These are phyloP conservation scores for Poa pratensis DNA, from an alignment of 176 grass and related monocot genomes.

Conservation along the genomic window DNA sequence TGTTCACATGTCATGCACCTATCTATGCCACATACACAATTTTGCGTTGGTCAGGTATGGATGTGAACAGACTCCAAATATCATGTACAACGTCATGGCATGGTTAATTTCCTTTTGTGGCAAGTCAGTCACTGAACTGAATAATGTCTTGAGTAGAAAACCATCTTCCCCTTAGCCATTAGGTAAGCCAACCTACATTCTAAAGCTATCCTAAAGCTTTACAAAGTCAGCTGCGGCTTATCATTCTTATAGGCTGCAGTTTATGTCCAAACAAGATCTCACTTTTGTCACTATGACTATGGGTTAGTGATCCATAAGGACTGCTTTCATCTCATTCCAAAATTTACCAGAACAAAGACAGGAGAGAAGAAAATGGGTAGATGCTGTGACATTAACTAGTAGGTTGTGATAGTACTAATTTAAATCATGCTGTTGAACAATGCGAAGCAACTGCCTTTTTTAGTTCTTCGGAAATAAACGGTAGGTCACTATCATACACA, in stretches of 20 bases:
- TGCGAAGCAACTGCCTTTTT: background rate
- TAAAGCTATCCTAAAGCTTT: background rate
- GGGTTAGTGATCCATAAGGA: background rate
- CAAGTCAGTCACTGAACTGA: background rate
- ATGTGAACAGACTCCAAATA: background rate
- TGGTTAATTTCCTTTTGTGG: conserved; percentile 4
- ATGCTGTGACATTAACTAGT: background rate
- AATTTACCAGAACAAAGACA: background rate
- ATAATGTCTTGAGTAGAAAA: background rate
- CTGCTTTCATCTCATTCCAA: background rate
- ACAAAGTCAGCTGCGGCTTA: background rate
- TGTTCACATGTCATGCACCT: background rate
- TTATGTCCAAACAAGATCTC: conserved; percentile 1
- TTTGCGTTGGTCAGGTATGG: background rate
- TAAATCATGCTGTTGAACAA: background rate
- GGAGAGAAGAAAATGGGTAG: background rate
- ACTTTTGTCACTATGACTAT: background rate
- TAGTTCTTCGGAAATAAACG: conserved; percentile 8
- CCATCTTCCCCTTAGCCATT: background rate
- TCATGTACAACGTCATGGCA: background rate
- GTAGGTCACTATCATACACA: background rate
- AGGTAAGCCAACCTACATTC: background rate
- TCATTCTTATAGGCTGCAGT: background rate
- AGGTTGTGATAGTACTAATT: conserved; percentile 1
- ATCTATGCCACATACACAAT: background rate